Evolutionary conservation across 2,329 filamentous ascomycete genomes (phyloP), one percentile per base, ranked within the genome.

Genomic region (Aschersonia sp.): DNA sequence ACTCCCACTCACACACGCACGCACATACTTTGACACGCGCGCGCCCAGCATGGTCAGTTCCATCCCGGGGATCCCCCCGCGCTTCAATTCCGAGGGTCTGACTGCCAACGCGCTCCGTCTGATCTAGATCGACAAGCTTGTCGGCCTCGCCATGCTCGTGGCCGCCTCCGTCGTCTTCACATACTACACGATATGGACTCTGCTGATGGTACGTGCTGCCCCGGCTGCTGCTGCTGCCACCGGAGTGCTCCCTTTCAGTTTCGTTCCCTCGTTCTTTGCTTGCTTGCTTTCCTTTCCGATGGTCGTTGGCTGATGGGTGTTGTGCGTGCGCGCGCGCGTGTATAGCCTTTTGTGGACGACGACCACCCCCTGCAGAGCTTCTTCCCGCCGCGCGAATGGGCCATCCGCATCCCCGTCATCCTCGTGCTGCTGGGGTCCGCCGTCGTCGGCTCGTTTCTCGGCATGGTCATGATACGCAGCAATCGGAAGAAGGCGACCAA

Each of bases 101-200:
- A 22, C 22, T 22, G 22, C 22, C 22, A 22, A 11, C 40, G 14
- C 14, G 40, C 9, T 42, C 14, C 40, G 5, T 42, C 40, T 4
- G 9, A 9, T 7, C 14, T 14, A 98, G 92, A 85, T 96, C 70
- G 92, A 94, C 78, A 89, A 87, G 79, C 77, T 80, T 63, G 72
- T 78, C 61, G 76, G 76, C 63, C 70, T 79, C 72, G 75, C 76
- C 76, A 80, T 80, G 76, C 73, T 80, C 65, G 75, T 78, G 75
- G 76, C 75, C 64, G 74, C 76, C 59, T 72, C 75, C 54, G 72
- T 77, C 65, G 72, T 80, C 60, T 80, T 80, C 60, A 69, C 76
- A 59, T 98, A 98, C 78, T 98, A 98, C 73, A 92, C 87, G 54
- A 79, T 95, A 67, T 98, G 92, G 92, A 95, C 92, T 31, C 76